A percentile compares a stretch with the other conserved stretches of the same genome.
Conservation (phyloP, 2,329 filamentous ascomycete genomes). For the Hymenoscyphus infarciens region DNA sequence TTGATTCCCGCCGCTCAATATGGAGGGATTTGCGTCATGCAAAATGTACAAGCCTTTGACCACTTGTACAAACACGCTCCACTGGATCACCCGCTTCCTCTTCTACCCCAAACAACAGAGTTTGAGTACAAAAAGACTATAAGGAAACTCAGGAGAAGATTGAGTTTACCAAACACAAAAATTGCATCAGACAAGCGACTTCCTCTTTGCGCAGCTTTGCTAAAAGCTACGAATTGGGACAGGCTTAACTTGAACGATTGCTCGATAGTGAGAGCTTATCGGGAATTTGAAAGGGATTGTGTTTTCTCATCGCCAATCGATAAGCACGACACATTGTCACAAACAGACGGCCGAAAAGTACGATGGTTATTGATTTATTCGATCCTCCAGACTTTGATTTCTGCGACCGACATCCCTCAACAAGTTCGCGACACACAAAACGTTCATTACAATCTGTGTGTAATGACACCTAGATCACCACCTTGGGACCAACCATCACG, state of each 20-base stretch:
- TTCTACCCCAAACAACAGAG: slow-evolving; percentile 49
- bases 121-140: slow-evolving; percentile 21
- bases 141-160: slow-evolving; percentile 30
- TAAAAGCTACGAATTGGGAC: slow-evolving; percentile 45
- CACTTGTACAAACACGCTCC: slow-evolving; percentile 53
- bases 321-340: slow-evolving; percentile 53
- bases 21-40: slow-evolving; percentile 67
- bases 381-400: slow-evolving; percentile 67
- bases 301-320: slow-evolving; percentile 50
- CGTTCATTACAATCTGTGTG: slow-evolving; percentile 50
- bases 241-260: slow-evolving; percentile 38
- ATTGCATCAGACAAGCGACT: slow-evolving; percentile 47
- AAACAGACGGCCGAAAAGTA: slow-evolving; percentile 69
- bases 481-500: slow-evolving; percentile 27
- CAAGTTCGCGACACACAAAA: slow-evolving; percentile 57
- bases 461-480: slow-evolving; percentile 26
- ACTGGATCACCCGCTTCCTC: slow-evolving; percentile 62
- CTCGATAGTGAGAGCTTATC: slow-evolving; percentile 63
- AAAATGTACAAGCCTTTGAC: slow-evolving; percentile 67
- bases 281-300: slow-evolving; percentile 63
- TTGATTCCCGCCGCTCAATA: slow-evolving; percentile 50
- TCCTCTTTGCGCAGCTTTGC: slow-evolving; percentile 49
- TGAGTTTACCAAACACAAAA: slow-evolving; percentile 36
- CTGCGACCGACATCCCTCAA: slow-evolving; percentile 56
- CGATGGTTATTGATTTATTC: slow-evolving; percentile 76